A percentile compares a stretch with the other conserved stretches of the same genome.
Evolutionary conservation across 108 stramenopile genomes (phyloP).

Genomic region (Cyclotella sp.): DNA sequence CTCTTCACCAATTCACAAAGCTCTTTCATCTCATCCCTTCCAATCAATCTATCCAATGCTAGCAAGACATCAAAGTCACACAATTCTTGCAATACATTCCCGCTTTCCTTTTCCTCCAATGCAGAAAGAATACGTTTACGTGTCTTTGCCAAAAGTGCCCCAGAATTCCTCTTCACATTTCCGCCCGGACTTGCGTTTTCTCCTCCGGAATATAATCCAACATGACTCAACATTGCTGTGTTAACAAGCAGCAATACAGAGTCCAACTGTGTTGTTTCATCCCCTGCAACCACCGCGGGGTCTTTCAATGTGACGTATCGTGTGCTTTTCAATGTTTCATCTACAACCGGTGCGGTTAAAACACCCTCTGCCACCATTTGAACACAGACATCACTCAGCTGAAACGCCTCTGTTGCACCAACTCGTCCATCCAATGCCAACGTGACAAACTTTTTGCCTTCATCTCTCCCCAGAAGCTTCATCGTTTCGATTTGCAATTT

Average conservation of each 20-base stretch:
- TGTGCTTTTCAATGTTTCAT: slow-evolving; percentile 38
- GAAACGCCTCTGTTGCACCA: slow-evolving; percentile 89
- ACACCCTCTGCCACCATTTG: slow-evolving; percentile 89
- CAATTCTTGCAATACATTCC: slow-evolving; percentile 48
- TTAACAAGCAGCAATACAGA: slow-evolving; percentile 85
- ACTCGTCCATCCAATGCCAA: slow-evolving; percentile 77
- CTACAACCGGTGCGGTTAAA: slow-evolving; percentile 32
- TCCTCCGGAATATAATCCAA: slow-evolving; percentile 62
- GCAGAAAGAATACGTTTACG: slow-evolving; percentile 71
- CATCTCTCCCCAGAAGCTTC: slow-evolving; percentile 55
- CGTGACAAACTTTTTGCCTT: slow-evolving; percentile 75
- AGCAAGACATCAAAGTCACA: slow-evolving; percentile 77
- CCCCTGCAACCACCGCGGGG: slow-evolving; percentile 70
- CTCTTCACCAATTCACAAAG: slow-evolving; percentile 72
- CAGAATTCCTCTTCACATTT: slow-evolving; percentile 65
- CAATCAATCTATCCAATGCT: slow-evolving; percentile 63
- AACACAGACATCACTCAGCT: slow-evolving; percentile 81
- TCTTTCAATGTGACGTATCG: slow-evolving; percentile 61
- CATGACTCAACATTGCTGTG: slow-evolving; percentile 79
- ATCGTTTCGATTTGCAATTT: slow-evolving; percentile 73
- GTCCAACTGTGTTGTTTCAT: slow-evolving; percentile 79
- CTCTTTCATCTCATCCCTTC: slow-evolving; percentile 56
- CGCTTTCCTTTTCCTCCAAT: slow-evolving; percentile 44
- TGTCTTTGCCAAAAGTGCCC: slow-evolving; percentile 71
- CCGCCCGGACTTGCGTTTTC: slow-evolving; percentile 28